These are phyloP conservation scores for Lepraria neglecta DNA, from an alignment of 495 filamentous ascomycete species.

Conservation along the genomic window DNA sequence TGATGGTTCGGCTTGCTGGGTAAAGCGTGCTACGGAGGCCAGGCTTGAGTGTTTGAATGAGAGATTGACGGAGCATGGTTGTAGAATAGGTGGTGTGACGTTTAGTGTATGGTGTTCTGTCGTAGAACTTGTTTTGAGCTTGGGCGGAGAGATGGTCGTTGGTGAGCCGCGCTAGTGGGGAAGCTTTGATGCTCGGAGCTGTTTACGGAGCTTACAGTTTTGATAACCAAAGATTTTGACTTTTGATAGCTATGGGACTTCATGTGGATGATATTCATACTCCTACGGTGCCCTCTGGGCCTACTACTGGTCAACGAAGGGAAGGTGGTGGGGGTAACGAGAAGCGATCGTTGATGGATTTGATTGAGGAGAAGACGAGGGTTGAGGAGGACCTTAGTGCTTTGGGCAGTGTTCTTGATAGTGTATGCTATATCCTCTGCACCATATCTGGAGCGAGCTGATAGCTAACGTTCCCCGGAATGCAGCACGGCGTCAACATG, in stretches of 20 bases:
- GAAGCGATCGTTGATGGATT: constrained; percentile 54
- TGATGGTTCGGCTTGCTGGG: constrained; percentile 54
- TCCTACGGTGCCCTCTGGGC: constrained; percentile 67
- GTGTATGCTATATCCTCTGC: constrained; percentile 44
- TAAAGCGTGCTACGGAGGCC: constrained; percentile 41
- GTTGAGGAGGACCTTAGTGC: constrained; percentile 81
- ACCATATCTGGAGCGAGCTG: neutral
- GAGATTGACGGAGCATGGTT: constrained; percentile 59
- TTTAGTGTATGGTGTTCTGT: neutral
- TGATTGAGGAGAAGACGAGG: constrained; percentile 69
- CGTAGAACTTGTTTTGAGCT: constrained; percentile 16
- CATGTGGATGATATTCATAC: constrained; percentile 68
- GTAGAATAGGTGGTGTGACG: neutral
- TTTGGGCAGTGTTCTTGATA: constrained; percentile 76
- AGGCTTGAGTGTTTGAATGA: constrained; percentile 52
- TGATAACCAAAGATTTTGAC: neutral
- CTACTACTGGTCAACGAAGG: constrained; percentile 47
- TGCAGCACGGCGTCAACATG: constrained; percentile 88
- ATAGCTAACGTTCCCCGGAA: neutral
- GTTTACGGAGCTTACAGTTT: neutral
- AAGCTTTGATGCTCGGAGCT: neutral
- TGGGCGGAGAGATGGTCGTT: constrained; percentile 16
- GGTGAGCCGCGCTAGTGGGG: constrained; percentile 15
- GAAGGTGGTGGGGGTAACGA: constrained; percentile 47
- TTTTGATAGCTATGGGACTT: constrained; percentile 34